Evolutionary conservation across 148 eudicot species (phyloP), one percentile per base, ranked within the genome.

Genomic region (Agrostemma githago): DNA sequence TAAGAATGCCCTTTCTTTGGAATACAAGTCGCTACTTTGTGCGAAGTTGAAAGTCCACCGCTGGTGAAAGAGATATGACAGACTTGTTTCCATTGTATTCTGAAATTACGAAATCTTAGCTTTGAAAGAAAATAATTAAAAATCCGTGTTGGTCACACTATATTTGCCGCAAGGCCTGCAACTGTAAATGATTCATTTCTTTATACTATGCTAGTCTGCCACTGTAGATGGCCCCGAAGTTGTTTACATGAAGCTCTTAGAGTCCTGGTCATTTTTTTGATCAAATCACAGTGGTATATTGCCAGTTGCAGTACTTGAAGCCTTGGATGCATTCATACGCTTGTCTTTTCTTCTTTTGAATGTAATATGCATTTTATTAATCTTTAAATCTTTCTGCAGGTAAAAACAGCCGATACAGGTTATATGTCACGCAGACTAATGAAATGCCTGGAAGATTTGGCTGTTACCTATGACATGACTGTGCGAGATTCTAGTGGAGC

Each of bases 381-480:
- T 37, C 20, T 43, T 66, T n/a, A 41, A 21, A 57, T 37, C 20
- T 43, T 66, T 77, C 40, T 84, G 80, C 90, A 92, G 98, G 99
- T 92, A 63, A 95, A 95, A 89, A 95, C 97, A 66, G 99, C 99
- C 61, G 99, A 95, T 72, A 95, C 99, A n/a, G 97, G 99, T 57
- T 95, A 95, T 67, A 95, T 92, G 94, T 92, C 99, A 78, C 97
- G 99, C 80, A 89, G 91, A 83, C 87, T 95, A 70, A 92, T 95
- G 86, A 92, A 95, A 84, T 84, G 92, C 67, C 82, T 95, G 83
- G 99, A 95, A 77, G 99, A 95, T 76, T 79, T 95, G 59, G 85
- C 91, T 38, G 80, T 95, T 79, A 80, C 85, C 43, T 95, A 95
- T 83, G 99, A 95, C 75, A 85, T 84, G 85, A 92, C 97, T 6